Base-by-base conservation (phyloP, 2,329 filamentous ascomycete genomes). In the Penicillium brevicompactum region DNA sequence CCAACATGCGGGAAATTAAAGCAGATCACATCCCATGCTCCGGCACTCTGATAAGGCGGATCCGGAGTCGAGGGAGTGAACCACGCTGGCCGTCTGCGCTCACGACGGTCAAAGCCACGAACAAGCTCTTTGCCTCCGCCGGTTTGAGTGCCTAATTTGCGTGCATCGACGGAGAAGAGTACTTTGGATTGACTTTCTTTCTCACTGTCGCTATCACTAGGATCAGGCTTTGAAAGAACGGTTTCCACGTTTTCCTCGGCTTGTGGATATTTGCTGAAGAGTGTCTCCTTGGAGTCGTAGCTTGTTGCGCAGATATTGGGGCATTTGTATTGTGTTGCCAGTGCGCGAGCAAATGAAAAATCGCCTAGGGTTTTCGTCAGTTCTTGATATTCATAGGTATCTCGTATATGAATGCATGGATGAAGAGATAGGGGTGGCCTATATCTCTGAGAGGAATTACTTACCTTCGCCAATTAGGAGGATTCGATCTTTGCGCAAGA, bases 1-100 rank as follows among this genome's bases (percentile, higher is more conserved):
- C 94, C 94, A 3, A 95, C 89, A 77, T 99, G 94, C 34, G 94
- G 94, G 74, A 99, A 99, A 80, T 97, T 96, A 84, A 97, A 99
- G 62, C 93, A 81, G 59, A 97, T 87, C 53, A 86, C 83, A 72
- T 96, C 87, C 81, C 89, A 92, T 4, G 78, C 74, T 3, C 75
- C 74, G 14, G 67, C 67, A 4, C 48, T 53, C 16, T 24, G 58
- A 22, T 42, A 48, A 11, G 27, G 22, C 13, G 50, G 47, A 21
- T 50, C 52, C 37, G 54, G 57, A n/a, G 49, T 49, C 41, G 3
- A 56, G 43, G 40, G 63, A 22, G 65, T 60, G 48, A 27, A 54
- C 63, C 68, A 72, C 8, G 53, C 67, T 40, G 53, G 74, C 45
- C 71, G 66, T 68, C 69, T 63, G 51, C 59, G 49, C 55, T 69